Percentiles rank a stretch among this genome's conserved stretches.
phyloP scores from a whole-genome alignment of 2,329 filamentous ascomycete genomes.

The Claviceps sp. region DNA sequence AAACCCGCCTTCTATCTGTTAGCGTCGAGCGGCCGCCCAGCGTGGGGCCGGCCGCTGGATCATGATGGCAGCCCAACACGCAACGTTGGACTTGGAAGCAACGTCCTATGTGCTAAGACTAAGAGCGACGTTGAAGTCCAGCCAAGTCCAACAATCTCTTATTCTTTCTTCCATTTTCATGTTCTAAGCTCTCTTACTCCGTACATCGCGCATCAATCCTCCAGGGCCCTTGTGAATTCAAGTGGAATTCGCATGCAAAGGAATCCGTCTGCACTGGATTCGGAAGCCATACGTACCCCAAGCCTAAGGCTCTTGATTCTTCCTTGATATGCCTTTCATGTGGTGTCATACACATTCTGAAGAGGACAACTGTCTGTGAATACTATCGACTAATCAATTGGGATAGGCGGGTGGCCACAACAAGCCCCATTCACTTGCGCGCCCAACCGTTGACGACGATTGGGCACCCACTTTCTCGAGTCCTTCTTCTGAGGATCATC shows the following conservation, averaged over 20 bases:
- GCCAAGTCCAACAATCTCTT: constrained; percentile 14
- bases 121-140: constrained; percentile 14
- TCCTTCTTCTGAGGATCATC: neutral
- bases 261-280: constrained; percentile 22
- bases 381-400: constrained; percentile 4
- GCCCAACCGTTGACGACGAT: neutral
- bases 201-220: constrained; percentile 16
- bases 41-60: constrained; percentile 7
- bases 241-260: constrained; percentile 18
- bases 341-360: neutral
- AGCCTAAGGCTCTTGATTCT: constrained; percentile 1
- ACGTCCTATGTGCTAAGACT: constrained; percentile 11
- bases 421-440: neutral
- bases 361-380: neutral
- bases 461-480: neutral
- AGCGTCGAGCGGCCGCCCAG: neutral
- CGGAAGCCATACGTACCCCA: constrained; percentile 24
- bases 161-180: constrained; percentile 12
- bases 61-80: constrained; percentile 4
- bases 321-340: neutral
- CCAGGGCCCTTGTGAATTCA: constrained; percentile 20
- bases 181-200: constrained; percentile 15
- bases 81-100: constrained; percentile 6
- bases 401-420: constrained; percentile 6
- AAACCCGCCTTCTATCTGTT: neutral